A percentile compares a stretch with the other conserved stretches of the same genome.
Conservation (phyloP, 164 flowering plant genomes). For the Stephania cephalantha region DNA sequence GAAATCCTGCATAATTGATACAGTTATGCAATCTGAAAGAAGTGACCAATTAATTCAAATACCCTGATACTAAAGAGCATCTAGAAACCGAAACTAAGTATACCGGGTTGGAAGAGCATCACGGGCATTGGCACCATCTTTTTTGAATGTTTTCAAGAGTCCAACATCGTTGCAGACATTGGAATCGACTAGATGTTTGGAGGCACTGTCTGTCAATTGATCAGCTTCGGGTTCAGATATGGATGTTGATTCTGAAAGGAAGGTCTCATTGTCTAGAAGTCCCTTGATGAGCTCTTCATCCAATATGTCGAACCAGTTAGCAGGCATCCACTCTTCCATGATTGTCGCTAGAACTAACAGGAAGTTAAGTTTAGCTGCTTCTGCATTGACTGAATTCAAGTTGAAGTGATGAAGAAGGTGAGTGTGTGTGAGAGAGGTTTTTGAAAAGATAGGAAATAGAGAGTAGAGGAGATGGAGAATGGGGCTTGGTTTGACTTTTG, state of each 20-base stretch:
- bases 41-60: background rate
- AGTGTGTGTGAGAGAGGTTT: background rate
- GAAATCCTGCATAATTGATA: conserved; percentile 28
- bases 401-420: background rate
- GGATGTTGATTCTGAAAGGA: conserved; percentile 32
- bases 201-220: conserved; percentile 7
- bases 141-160: conserved; percentile 23
- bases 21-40: background rate
- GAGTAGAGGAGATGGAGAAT: conserved; percentile 12
- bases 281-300: conserved; percentile 46
- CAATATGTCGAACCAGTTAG: conserved; percentile 23
- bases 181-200: conserved; percentile 19
- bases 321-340: conserved; percentile 27
- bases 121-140: conserved; percentile 10
- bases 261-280: conserved; percentile 54
- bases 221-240: conserved; percentile 13
- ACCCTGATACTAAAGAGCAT: background rate
- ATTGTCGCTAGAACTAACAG: conserved; percentile 4
- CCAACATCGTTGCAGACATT: conserved; percentile 40
- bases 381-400: background rate
- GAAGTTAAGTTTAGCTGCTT: background rate
- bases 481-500: conserved; percentile 15
- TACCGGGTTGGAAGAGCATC: conserved; percentile 33
- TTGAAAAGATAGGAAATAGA: conserved; percentile 5
- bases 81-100: background rate